Percentiles rank a stretch among this genome's conserved stretches.
Conservation (phyloP, 371 early-diverging fungal species). For the Mycotypha africana region DNA sequence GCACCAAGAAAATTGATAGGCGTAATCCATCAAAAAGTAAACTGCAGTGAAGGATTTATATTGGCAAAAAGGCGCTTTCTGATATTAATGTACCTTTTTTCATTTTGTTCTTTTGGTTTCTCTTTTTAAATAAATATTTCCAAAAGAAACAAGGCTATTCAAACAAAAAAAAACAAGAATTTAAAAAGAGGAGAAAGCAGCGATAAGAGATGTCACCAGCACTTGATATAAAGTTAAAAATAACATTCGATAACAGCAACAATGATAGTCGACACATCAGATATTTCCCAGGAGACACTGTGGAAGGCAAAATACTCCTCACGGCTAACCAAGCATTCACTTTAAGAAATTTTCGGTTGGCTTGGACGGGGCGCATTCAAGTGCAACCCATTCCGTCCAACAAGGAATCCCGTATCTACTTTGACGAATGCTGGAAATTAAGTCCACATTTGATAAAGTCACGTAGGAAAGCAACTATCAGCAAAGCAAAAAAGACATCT, state of each 20-base stretch:
- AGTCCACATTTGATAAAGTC: constrained; percentile 3
- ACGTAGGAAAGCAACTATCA: background rate
- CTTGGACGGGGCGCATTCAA: constrained; percentile 20
- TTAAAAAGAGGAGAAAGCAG: background rate
- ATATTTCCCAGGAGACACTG: constrained; percentile 14
- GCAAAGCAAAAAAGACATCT: constrained; percentile 2
- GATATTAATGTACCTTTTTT: too few relatives aligned
- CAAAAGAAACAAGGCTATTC: background rate
- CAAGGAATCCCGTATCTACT: constrained; percentile 6
- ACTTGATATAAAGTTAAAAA: constrained; percentile 17
- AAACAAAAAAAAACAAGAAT: too few relatives aligned
- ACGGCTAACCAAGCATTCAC: constrained; percentile 11
- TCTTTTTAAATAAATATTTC: background rate
- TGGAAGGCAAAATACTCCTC: constrained; percentile 13
- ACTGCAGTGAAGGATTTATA: too few relatives aligned
- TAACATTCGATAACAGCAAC: constrained; percentile 5
- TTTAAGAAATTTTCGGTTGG: constrained; percentile 10
- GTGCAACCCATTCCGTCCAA: constrained; percentile 12
- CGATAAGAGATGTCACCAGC: constrained; percentile 5
- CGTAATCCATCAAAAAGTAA: too few relatives aligned
- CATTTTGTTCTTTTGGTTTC: background rate
- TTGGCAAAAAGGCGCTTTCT: too few relatives aligned
- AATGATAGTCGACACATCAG: background rate
- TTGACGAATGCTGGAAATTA: constrained; percentile 17
- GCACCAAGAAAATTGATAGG: too few relatives aligned